Evolutionary conservation across 345 rosid genomes (phyloP), one percentile per base, ranked within the genome.

Genomic region (Schrenkiella parvula): DNA sequence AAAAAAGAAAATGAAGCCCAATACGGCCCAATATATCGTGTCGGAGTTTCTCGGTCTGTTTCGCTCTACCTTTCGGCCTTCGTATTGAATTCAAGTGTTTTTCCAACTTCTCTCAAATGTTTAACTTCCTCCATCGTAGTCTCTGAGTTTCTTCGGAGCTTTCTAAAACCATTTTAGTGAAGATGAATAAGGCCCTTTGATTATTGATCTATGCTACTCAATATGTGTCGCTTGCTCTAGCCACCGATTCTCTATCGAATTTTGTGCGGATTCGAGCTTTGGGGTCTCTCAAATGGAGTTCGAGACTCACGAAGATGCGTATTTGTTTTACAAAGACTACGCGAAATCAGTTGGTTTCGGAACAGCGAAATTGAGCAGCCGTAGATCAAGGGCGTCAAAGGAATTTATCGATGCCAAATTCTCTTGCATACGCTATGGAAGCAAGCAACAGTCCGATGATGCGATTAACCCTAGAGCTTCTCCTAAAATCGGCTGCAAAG

Each of bases 351-450:
- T 76, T 15, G 98, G 96, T 5, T 93, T 90, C 78, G 98, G 97
- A 37, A 90, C 97, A 15, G 97, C 96, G 2, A 88, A 93, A 76
- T 78, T 93, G 76, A 93, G 98, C 70, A 90, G 98, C 42, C 83
- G 97, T 3, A 82, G 96, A 56, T 93, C 98, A 41, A 85, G 96
- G 80, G 88, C 95, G 18, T 87, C 97, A 1, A 90, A 83, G 70
- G 96, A 90, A 74, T 93, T 93, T 70, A 93, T 90, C 43, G 98
- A 93, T 78, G 98, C 98, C 4, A 93, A 93, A 71, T 93, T 93
- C 81, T 90, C 98, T 0, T 93, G 98, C 77, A 93, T 90, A 78
- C 83, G 98, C n/a, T 93, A 89, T 56, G 98, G 98, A 70, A 90
- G 76, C 78, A 93, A 93, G 74, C 97, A 93, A 78, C 93, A 90